These are phyloP conservation scores for Protomyces macrosporus DNA, from an alignment of 1,139 yeast genomes.

Conservation along the genomic window DNA sequence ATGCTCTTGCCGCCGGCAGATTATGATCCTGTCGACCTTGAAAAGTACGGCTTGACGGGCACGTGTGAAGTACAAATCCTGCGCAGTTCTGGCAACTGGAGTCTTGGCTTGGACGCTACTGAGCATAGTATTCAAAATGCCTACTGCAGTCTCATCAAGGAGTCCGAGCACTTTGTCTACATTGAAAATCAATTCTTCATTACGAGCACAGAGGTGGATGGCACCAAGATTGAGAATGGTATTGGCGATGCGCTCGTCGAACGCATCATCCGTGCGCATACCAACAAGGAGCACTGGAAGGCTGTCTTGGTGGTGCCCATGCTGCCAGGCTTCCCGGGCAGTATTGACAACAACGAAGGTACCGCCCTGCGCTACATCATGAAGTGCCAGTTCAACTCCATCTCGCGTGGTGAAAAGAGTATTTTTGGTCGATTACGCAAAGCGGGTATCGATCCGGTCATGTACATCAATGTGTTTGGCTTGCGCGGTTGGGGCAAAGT, in stretches of 20 bases:
- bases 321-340: conserved; percentile 96
- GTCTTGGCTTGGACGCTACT: conserved; percentile 68
- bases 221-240: conserved; percentile 75
- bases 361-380: conserved; percentile 89
- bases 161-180: conserved; percentile 87
- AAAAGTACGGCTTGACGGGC: conserved; percentile 61
- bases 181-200: conserved; percentile 93
- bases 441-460: conserved; percentile 75
- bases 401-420: conserved; percentile 85
- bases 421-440: conserved; percentile 75
- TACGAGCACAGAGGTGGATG: conserved; percentile 81
- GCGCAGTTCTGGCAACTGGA: conserved; percentile 90
- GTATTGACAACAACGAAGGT: conserved; percentile 90
- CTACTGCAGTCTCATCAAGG: conserved; percentile 80
- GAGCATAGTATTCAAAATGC: conserved; percentile 93
- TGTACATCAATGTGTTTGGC: conserved; percentile 86
- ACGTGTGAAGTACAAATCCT: conserved; percentile 87
- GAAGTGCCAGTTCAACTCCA: conserved; percentile 94
- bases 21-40: conserved; percentile 64
- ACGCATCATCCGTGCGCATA: conserved; percentile 80
- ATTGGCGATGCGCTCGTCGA: conserved; percentile 97
- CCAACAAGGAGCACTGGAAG: conserved; percentile 73
- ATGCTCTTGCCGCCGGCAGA: conserved; percentile 89
- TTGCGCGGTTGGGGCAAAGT: conserved; percentile 92
- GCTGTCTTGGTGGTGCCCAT: conserved; percentile 88